Base-by-base conservation (phyloP, 2,329 filamentous ascomycete genomes). In the Sphaerostilbella broomeana region DNA sequence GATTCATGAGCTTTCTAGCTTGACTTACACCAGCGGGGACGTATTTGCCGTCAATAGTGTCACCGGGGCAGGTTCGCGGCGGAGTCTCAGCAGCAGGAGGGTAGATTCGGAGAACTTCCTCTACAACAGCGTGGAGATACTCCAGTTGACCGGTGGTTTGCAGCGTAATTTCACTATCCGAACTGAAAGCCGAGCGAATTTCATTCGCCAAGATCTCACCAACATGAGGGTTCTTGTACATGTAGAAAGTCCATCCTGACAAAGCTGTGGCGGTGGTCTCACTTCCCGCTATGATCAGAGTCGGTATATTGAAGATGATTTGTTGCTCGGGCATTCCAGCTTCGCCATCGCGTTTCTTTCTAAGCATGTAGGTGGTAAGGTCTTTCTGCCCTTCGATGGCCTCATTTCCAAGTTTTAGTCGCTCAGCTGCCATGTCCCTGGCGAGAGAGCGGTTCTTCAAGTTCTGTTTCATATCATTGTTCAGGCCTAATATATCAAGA, bases 61-160 rank as follows among this genome's bases (percentile, higher is more conserved):
- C 57, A 4, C 65, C 64, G 60, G 17, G 47, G 34, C 46, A 60
- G 4, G 45, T 9, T 15, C 53, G 38, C 38, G 9, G 60, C 48
- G 15, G 59, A 43, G 15, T 56, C 45, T 51, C 64, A 29, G 48
- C 41, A 3, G 47, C 47, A 2, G 51, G 53, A 8, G 65, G 64
- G 36, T 64, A 69, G 9, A 66, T 45, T 10, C 70, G 55, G 19
- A 73, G 50, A 3, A 52, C 53, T 51, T 72, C 69, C 1, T 69
- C 55, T 9, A 71, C 44, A 20, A 53, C 58, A 2, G 66, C 67
- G 11, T 58, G 48, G 22, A 70, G 66, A 38, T 67, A 58, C n/a
- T 55, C 48, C 12, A 55, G 26, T 2, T 29, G 47, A 33, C 27
- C 54, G 43, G 42, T 55, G 50, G 38, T 63, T 50, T 19, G 46